Percentiles rank a stretch among this genome's conserved stretches.
Conservation (phyloP, 331 rosid genomes). For the Stylosanthes scabra region DNA sequence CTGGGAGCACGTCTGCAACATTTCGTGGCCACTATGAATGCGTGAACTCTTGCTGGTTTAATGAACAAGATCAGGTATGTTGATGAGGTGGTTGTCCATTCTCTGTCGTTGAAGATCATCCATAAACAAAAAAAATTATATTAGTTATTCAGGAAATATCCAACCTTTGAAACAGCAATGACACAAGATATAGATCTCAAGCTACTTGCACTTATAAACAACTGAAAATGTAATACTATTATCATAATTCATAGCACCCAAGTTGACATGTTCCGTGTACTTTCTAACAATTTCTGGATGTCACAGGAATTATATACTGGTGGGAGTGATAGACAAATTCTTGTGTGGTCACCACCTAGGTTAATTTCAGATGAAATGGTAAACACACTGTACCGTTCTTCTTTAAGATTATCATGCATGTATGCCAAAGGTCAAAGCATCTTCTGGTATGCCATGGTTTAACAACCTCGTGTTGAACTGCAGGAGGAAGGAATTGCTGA, state of each 20-base stretch:
- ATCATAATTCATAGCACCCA: background rate
- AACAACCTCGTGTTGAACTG: slow-evolving; percentile 50
- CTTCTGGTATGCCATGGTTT: slow-evolving; percentile 31
- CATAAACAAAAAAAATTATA: background rate
- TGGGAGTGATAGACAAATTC: slow-evolving; percentile 92
- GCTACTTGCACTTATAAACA: background rate
- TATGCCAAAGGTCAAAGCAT: background rate
- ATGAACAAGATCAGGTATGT: slow-evolving; percentile 76
- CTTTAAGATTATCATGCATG: slow-evolving; percentile 11
- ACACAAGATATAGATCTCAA: slow-evolving; percentile 14
- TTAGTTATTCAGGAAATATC: background rate
- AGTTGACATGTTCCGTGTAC: background rate
- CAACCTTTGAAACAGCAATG: slow-evolving; percentile 16
- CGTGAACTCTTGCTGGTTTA: slow-evolving; percentile 90
- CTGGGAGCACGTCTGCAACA: slow-evolving; percentile 66
- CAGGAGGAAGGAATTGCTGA: slow-evolving; percentile 62
- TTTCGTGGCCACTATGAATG: slow-evolving; percentile 84
- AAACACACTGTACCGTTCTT: slow-evolving; percentile 33
- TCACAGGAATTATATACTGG: slow-evolving; percentile 91
- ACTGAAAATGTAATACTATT: slow-evolving; percentile 5
- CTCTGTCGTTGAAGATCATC: background rate
- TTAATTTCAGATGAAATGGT: slow-evolving; percentile 58
- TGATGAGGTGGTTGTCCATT: slow-evolving; percentile 10
- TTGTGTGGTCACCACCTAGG: slow-evolving; percentile 86
- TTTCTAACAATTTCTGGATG: slow-evolving; percentile 9